phyloP scores from a whole-genome alignment of 2,329 filamentous ascomycete species.

The Aspergillus texensis region DNA sequence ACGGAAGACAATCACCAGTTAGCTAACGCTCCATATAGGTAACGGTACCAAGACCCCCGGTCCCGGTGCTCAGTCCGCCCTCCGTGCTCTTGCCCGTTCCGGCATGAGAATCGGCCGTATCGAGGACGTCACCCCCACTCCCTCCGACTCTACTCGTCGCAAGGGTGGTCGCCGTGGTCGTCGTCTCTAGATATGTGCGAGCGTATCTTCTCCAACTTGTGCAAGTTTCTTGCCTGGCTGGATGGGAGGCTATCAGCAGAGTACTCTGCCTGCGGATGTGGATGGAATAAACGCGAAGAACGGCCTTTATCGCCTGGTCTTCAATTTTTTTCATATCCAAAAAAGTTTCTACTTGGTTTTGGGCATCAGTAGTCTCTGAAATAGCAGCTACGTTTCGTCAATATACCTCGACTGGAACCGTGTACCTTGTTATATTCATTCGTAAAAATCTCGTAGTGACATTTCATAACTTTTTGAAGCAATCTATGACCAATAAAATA shows the following conservation, averaged over 20 bases:
- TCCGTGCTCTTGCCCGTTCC: slow-evolving; percentile 96
- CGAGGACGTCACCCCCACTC: slow-evolving; percentile 98
- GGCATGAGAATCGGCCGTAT: slow-evolving; percentile 99
- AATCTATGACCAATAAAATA: neutral
- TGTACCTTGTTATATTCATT: slow-evolving; percentile 8
- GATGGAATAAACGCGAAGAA: slow-evolving; percentile 58
- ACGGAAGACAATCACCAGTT: neutral
- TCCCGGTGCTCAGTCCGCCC: slow-evolving; percentile 97
- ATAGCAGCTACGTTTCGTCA: slow-evolving; percentile 26
- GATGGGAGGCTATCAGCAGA: slow-evolving; percentile 36
- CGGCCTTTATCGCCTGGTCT: slow-evolving; percentile 56
- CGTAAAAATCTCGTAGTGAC: neutral
- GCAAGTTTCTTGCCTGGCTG: slow-evolving; percentile 33
- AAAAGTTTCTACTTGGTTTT: slow-evolving; percentile 32
- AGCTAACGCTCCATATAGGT: slow-evolving; percentile 52
- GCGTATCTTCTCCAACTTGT: slow-evolving; percentile 29
- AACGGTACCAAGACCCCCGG: slow-evolving; percentile 99
- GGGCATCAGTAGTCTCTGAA: slow-evolving; percentile 28
- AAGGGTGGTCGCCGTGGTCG: slow-evolving; percentile 99
- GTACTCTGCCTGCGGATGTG: slow-evolving; percentile 42
- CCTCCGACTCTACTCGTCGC: slow-evolving; percentile 98
- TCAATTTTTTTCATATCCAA: slow-evolving; percentile 46
- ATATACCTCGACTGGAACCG: slow-evolving; percentile 23
- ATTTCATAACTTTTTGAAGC: neutral
- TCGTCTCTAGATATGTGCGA: slow-evolving; percentile 78